These are phyloP conservation scores for Gossypium ekmanianum DNA, from an alignment of 345 rosid species.

Conservation along the genomic window DNA sequence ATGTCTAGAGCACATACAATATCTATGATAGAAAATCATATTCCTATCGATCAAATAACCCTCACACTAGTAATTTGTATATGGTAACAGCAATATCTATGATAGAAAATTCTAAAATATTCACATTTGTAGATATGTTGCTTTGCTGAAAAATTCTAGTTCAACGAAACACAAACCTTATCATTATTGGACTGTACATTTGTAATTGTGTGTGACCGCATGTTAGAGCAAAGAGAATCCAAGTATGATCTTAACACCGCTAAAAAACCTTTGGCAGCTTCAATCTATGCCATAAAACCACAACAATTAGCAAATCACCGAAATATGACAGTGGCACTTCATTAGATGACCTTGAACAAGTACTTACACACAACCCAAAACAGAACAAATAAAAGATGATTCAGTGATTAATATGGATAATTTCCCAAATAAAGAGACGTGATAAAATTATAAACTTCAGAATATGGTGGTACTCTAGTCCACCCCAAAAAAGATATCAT, in stretches of 20 bases:
- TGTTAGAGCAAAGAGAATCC: conserved; percentile 83
- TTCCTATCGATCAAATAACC: neutral
- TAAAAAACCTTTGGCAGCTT: conserved; percentile 86
- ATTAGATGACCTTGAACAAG: neutral
- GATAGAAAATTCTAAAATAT: neutral
- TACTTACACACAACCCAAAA: neutral
- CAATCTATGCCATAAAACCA: conserved; percentile 39
- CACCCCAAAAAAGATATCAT: neutral
- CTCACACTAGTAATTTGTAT: neutral
- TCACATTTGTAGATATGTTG: too few species aligned
- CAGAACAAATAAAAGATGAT: neutral
- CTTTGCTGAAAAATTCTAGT: neutral
- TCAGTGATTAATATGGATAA: neutral
- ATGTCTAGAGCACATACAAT: too few species aligned
- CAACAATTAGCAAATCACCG: neutral
- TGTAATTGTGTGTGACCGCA: conserved; percentile 92
- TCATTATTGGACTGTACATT: conserved; percentile 96
- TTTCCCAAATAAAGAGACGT: neutral
- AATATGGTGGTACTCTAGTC: neutral
- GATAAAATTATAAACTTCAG: neutral
- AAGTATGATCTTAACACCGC: conserved; percentile 62
- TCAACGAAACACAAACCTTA: conserved; percentile 50
- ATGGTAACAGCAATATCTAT: neutral
- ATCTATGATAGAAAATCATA: too few species aligned
- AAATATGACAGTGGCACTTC: neutral